A percentile compares a stretch with the other conserved stretches of the same genome.
Evolutionary conservation across 1,139 yeast species (phyloP).

Genomic region (Candida sojae): DNA sequence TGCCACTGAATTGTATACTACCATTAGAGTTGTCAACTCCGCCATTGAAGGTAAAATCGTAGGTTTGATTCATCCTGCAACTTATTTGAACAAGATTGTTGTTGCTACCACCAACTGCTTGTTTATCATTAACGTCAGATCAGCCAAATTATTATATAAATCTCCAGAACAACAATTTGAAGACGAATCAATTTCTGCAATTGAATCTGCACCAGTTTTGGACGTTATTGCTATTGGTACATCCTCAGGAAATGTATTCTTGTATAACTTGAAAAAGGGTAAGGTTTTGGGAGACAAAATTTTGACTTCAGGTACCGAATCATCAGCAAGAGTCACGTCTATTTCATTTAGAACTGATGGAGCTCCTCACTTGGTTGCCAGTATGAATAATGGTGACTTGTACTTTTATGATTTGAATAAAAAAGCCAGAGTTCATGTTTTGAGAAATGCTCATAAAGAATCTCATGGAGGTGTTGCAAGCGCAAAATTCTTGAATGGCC

Average conservation of each 20-base stretch:
- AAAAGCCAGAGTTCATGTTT: conserved; percentile 70
- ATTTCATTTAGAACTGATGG: conserved; percentile 94
- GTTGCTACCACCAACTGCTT: conserved; percentile 69
- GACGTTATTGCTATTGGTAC: conserved; percentile 84
- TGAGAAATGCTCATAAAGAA: conserved; percentile 74
- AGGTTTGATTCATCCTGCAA: conserved; percentile 79
- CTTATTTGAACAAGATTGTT: conserved; percentile 86
- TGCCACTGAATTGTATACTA: conserved; percentile 68
- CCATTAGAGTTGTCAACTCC: conserved; percentile 52
- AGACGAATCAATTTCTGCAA: conserved; percentile 52
- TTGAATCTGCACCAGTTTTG: conserved; percentile 83
- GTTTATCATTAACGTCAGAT: conserved; percentile 69
- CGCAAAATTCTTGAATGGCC: conserved; percentile 82
- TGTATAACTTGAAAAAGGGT: conserved; percentile 73
- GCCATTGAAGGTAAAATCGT: conserved; percentile 68
- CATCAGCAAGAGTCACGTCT: conserved; percentile 55
- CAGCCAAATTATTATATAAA: conserved; percentile 71
- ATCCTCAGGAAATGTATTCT: conserved; percentile 60
- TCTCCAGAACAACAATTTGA: conserved; percentile 34
- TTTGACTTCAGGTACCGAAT: conserved; percentile 56
- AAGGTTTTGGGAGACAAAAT: conserved; percentile 53
- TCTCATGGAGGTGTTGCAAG: conserved; percentile 78
- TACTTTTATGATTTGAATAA: conserved; percentile 81
- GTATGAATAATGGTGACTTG: conserved; percentile 78
- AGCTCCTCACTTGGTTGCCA: conserved; percentile 78